Base-by-base conservation (phyloP, 768 basidiomycete genomes). In the Cytidiella melzeri region DNA sequence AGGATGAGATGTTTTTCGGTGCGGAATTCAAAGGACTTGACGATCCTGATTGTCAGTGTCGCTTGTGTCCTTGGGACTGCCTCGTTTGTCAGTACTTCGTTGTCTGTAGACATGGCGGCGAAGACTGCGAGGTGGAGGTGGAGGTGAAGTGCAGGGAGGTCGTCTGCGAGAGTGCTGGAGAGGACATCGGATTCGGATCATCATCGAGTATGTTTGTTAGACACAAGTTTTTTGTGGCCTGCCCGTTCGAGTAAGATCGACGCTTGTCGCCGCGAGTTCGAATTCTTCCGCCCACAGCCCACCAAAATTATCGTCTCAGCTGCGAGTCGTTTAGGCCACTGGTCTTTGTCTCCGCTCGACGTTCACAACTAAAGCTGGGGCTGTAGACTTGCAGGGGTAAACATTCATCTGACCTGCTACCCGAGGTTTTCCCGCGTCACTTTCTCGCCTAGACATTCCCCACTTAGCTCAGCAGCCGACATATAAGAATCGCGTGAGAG, bases 1-100 rank as follows among this genome's bases (percentile, higher is more conserved):
- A 98, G 73, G 45, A 99, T 84, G 55, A 97, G 76, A 61, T 80
- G 84, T 57, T 84, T 85, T 63, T 92, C 87, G 47, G 93, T 97
- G 48, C 95, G 80, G 66, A 81, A 97, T 61, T 82, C 83, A 64
- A 99, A 95, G 18, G 90, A 92, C 64, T 99, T 99, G 71, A 99
- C 90, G 54, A 97, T 76, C 26, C 95, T 83, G 43, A 98, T 66
- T 5, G 95, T 98, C 50, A 98, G 69, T 4, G 91, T 92, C 19
- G 92, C 91, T 53, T 81, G 74, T 2, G 85, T 84, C 57, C 69
- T 75, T 9, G 91, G 86, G 2, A 76, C 72, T 24, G 80, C 72
- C 46, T 76, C 69, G 68, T 85, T 92, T 38, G 83, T 83, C 37
- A 83, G 72, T 27, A 67, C 58, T 48, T 75, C 71, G 43, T 69